Conservation (phyloP, 164 flowering plant genomes). For the Sedum album region DNA sequence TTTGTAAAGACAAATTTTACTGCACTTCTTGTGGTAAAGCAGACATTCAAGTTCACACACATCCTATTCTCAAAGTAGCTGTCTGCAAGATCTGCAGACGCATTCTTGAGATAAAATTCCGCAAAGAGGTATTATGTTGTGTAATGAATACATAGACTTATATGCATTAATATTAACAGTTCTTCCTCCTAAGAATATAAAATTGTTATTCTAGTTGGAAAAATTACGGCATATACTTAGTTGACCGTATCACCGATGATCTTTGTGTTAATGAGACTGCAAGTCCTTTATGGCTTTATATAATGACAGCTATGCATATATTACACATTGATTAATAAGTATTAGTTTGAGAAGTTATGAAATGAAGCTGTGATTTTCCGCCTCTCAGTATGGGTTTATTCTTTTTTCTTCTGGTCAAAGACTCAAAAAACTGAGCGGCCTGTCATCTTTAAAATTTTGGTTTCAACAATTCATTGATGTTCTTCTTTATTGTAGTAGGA, state of each 20-base stretch:
- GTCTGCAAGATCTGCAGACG: constrained; percentile 59
- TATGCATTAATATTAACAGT: neutral
- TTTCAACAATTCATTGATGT: neutral
- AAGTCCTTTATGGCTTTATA: too few relatives aligned
- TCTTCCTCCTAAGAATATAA: neutral
- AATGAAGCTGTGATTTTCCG: neutral
- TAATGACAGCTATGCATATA: neutral
- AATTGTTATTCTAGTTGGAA: neutral
- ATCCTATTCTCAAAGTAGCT: constrained; percentile 70
- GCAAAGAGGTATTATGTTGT: constrained; percentile 33
- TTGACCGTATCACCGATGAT: neutral
- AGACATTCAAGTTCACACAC: constrained; percentile 39
- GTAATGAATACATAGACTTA: neutral
- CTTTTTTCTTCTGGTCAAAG: neutral
- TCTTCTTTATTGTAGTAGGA: constrained; percentile 40
- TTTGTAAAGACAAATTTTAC: constrained; percentile 20
- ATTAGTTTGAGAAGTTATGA: neutral
- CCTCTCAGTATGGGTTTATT: neutral
- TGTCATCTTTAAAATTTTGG: neutral
- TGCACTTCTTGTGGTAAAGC: constrained; percentile 66
- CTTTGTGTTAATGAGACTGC: neutral
- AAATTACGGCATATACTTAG: neutral
- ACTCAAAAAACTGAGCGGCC: neutral
- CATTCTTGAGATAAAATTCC: constrained; percentile 38
- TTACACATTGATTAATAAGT: neutral